Percentiles rank a stretch among this genome's conserved stretches.
phyloP scores from a whole-genome alignment of 768 basidiomycete genomes.

The Pleurotus tuoliensis region DNA sequence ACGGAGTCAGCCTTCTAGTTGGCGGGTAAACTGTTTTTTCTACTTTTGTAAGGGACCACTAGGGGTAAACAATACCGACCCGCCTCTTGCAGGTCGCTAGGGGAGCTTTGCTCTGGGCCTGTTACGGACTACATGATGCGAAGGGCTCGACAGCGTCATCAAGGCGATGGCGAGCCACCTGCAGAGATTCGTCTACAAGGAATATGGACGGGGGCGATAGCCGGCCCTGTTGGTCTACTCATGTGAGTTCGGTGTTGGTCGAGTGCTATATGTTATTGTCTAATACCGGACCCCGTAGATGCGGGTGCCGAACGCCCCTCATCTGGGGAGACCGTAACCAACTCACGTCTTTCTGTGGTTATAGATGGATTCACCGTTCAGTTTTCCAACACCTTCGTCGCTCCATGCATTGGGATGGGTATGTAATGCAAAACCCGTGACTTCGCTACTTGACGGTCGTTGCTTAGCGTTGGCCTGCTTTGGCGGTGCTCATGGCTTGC shows the following conservation, averaged over 20 bases:
- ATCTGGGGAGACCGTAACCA: background rate
- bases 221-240: conserved; percentile 29
- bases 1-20: conserved; percentile 31
- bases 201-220: conserved; percentile 34
- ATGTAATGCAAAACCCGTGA: conserved; percentile 5
- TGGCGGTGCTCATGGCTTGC: conserved; percentile 22
- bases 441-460: too few relatives aligned
- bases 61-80: background rate
- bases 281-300: background rate
- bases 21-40: conserved; percentile 24
- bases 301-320: background rate
- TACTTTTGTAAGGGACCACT: too few relatives aligned
- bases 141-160: conserved; percentile 25
- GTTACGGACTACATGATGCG: conserved; percentile 33
- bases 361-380: conserved; percentile 33
- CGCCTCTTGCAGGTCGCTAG: conserved; percentile 21
- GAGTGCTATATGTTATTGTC: too few relatives aligned
- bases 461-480: conserved; percentile 30
- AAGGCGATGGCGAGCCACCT: conserved; percentile 20
- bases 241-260: conserved; percentile 20
- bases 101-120: conserved; percentile 32
- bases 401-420: conserved; percentile 37
- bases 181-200: conserved; percentile 33
- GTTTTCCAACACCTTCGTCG: conserved; percentile 29
- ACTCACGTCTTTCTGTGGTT: background rate